A percentile compares a stretch with the other conserved stretches of the same genome.
Conservation (phyloP, 805 yeast species). For the Saccharomycopsis guyanensis region DNA sequence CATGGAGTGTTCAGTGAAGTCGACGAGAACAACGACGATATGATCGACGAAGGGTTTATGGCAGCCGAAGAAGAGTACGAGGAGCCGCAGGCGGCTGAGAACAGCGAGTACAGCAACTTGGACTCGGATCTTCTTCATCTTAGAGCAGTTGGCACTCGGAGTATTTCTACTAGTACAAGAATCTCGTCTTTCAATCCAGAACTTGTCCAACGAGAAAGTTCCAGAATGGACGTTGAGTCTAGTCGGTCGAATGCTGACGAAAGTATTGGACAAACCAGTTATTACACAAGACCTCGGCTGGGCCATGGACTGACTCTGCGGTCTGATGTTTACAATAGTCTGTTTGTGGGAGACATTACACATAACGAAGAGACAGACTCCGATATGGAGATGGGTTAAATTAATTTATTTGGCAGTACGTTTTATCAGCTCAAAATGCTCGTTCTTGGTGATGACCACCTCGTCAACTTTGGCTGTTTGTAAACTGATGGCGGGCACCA, state of each 20-base stretch:
- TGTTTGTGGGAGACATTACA: slow-evolving; percentile 17
- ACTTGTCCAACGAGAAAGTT: not conserved
- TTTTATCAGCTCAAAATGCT: slow-evolving; percentile 16
- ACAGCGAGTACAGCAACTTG: slow-evolving; percentile 1
- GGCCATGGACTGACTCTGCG: slow-evolving; percentile 5
- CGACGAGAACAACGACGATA: slow-evolving; percentile 5
- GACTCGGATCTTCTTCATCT: slow-evolving; percentile 6
- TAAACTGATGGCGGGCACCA: slow-evolving; percentile 82
- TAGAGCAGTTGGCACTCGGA: slow-evolving; percentile 10
- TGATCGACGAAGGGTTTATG: slow-evolving; percentile 14
- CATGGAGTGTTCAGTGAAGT: slow-evolving; percentile 23
- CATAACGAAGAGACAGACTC: slow-evolving; percentile 11
- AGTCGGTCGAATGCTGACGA: too few relatives aligned
- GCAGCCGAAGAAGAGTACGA: slow-evolving; percentile 19
- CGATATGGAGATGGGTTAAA: slow-evolving; percentile 18
- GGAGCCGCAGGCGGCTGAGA: not conserved
- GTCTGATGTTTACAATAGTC: slow-evolving; percentile 6
- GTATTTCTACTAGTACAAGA: slow-evolving; percentile 18
- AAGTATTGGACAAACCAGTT: too few relatives aligned
- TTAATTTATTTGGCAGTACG: too few relatives aligned
- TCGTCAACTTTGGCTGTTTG: slow-evolving; percentile 77
- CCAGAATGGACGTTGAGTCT: slow-evolving; percentile 5
- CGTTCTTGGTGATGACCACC: slow-evolving; percentile 20
- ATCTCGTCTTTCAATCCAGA: slow-evolving; percentile 15
- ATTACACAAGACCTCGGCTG: too few relatives aligned